phyloP scores from a whole-genome alignment of 139 green algal species.

The Yamagishiella unicocca region DNA sequence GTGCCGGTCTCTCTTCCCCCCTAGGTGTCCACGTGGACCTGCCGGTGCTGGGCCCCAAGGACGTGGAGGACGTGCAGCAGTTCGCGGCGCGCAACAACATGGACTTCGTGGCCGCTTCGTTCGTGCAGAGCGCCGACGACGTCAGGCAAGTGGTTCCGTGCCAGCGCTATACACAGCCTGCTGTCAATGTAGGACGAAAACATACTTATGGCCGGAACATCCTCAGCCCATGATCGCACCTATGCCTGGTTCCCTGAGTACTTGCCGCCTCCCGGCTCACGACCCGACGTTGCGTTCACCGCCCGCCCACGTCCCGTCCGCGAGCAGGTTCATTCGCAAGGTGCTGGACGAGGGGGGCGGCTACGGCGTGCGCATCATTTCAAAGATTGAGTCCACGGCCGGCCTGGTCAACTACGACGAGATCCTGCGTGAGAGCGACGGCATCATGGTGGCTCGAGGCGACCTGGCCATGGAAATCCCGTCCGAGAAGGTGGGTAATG shows the following conservation, averaged over 20 bases:
- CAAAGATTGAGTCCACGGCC: slow-evolving; percentile 76
- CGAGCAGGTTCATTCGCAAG: slow-evolving; percentile 62
- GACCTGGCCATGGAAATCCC: slow-evolving; percentile 80
- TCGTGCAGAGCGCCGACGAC: slow-evolving; percentile 72
- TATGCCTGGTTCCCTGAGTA: no score
- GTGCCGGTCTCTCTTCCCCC: no score
- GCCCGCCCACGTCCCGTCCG: no score
- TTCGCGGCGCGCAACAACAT: slow-evolving; percentile 67
- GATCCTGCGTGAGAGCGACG: slow-evolving; percentile 65
- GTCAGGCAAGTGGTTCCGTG: no score
- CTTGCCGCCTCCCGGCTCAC: no score
- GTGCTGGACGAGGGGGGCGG: slow-evolving; percentile 69
- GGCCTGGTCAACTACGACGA: slow-evolving; percentile 75
- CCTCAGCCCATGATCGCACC: no score
- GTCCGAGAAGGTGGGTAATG: slow-evolving; percentile 51
- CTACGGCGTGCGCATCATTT: slow-evolving; percentile 69
- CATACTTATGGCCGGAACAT: no score
- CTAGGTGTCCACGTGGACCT: slow-evolving; percentile 79
- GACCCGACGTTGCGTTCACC: no score
- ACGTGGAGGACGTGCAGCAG: slow-evolving; percentile 74
- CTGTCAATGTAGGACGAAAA: no score
- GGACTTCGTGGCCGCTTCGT: slow-evolving; percentile 70
- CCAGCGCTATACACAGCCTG: no score
- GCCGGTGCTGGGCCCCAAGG: slow-evolving; percentile 75
- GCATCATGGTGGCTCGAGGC: slow-evolving; percentile 69